Base-by-base conservation (phyloP, 495 filamentous ascomycete species). In the Penicillium verhagenii region DNA sequence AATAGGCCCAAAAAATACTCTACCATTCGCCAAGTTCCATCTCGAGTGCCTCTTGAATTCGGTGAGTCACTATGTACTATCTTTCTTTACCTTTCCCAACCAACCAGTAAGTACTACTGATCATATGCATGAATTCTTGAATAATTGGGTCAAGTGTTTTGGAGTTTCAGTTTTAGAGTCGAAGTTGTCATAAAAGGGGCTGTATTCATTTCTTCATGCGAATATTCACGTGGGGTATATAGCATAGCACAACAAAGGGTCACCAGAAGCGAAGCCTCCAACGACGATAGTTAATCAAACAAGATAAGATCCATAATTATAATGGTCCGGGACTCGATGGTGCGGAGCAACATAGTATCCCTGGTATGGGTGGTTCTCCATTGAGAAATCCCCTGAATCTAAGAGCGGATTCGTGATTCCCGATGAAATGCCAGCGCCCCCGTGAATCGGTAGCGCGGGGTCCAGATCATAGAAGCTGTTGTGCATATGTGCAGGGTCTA, bases 311-410 rank as follows among this genome's bases (percentile, higher is more conserved):
- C 44, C 56, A 29, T 65, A 71, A 7, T 59, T 39, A 48, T 69
- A 70, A 31, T 59, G 53, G 18, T 65, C 52, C 18, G 65, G 45
- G 10, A 38, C 31, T 45, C 60, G 62, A 52, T 65, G 66, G 29
- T 72, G 65, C 35, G 77, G 78, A 21, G 75, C 66, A 54, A 79
- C 69, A 63, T 87, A 89, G 60, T 78, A 81, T 45, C 78, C 79
- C 64, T 88, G 82, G 61, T 92, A 93, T 10, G 90, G 89, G 71
- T 91, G 88, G 60, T 86, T 82, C 14, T 85, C 84, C 63, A 85
- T 71, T 14, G 77, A 81, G 64, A 93, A 92, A 57, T 92, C 89
- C 0, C 87, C 86, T 42, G 78, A 79, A 25, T 74, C 74, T 54
- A 83, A 76, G 29, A 90, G 58, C 6, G 88, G 90, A 61, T 91